A percentile compares a stretch with the other conserved stretches of the same genome.
These are phyloP conservation scores for Fusarium tricinctum DNA, from an alignment of 2,329 filamentous ascomycete species.

Conservation along the genomic window DNA sequence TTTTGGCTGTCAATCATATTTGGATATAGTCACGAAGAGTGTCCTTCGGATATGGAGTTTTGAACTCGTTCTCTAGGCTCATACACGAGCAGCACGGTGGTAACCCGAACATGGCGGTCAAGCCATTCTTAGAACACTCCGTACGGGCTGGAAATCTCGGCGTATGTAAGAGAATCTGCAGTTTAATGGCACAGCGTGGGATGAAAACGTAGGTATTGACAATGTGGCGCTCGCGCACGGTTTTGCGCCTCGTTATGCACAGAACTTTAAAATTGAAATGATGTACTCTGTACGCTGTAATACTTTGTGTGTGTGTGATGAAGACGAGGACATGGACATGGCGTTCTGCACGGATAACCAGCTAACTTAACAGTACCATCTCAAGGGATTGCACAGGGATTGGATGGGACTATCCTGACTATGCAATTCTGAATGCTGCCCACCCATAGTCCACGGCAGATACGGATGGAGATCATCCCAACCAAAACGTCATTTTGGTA, in stretches of 20 bases:
- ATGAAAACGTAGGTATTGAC: conserved; percentile 10
- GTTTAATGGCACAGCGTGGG: conserved; percentile 28
- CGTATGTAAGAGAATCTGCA: conserved; percentile 20
- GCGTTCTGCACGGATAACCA: conserved; percentile 3
- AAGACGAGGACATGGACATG: conserved; percentile 10
- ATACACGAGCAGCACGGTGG: background rate
- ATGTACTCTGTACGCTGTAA: too few relatives aligned
- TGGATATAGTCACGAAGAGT: conserved; percentile 6
- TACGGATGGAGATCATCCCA: conserved; percentile 5
- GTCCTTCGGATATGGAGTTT: conserved; percentile 3
- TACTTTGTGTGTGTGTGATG: background rate
- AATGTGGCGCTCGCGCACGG: conserved; percentile 22
- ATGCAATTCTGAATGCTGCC: background rate
- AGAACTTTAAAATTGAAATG: too few relatives aligned
- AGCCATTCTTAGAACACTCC: background rate
- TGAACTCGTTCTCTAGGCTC: background rate
- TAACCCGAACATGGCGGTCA: conserved; percentile 21
- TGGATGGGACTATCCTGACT: conserved; percentile 1
- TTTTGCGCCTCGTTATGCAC: background rate
- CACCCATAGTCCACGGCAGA: conserved; percentile 3
- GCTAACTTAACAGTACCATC: conserved; percentile 6
- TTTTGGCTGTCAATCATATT: conserved; percentile 21
- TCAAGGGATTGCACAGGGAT: background rate
- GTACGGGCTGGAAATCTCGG: background rate
- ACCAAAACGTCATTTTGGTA: conserved; percentile 19